Conservation (phyloP, 495 filamentous ascomycete species). For the Platismatia glauca region DNA sequence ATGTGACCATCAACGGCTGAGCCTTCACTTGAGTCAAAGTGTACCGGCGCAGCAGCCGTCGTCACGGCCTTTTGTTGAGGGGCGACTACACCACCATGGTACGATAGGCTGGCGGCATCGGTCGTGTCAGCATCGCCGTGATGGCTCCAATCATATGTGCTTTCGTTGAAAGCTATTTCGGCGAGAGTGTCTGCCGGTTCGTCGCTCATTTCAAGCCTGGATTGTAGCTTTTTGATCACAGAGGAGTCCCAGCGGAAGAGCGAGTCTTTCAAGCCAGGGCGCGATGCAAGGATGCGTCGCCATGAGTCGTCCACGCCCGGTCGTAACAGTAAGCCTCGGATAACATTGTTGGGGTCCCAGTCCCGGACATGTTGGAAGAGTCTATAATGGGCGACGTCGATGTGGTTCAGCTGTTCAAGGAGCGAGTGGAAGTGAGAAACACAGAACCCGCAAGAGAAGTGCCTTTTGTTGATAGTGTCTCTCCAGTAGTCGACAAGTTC, state of each 20-base stretch:
- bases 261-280: neutral
- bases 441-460: constrained; percentile 8
- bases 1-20: neutral
- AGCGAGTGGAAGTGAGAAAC: neutral
- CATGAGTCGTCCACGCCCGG: constrained; percentile 1
- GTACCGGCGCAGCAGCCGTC: neutral
- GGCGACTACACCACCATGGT: neutral
- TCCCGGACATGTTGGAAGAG: neutral
- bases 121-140: neutral
- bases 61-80: neutral
- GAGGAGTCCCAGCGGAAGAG: neutral
- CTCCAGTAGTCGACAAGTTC: neutral
- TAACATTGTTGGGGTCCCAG: neutral
- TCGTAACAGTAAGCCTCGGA: constrained; percentile 6
- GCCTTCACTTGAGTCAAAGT: neutral
- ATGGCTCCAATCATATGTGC: neutral
- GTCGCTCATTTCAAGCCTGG: neutral
- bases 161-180: neutral
- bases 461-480: neutral
- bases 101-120: too few species aligned
- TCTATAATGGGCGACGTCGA: constrained; percentile 8
- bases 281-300: neutral
- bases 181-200: neutral
- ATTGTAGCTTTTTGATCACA: neutral
- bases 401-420: constrained; percentile 5